A percentile compares a stretch with the other conserved stretches of the same genome.
These are phyloP conservation scores for Cystoderma amianthinum DNA, from an alignment of 768 basidiomycete species.

Conservation along the genomic window DNA sequence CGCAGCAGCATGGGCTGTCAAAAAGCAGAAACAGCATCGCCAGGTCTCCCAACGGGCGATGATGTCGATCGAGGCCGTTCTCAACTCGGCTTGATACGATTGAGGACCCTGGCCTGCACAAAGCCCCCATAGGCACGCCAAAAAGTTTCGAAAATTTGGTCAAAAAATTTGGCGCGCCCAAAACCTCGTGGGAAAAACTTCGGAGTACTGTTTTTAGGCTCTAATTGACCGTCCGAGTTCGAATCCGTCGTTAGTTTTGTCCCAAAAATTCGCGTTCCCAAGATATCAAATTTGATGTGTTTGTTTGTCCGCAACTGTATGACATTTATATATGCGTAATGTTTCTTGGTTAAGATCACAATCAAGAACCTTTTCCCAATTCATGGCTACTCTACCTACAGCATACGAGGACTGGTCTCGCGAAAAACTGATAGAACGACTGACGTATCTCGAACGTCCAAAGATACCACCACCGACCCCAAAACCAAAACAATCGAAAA, in stretches of 20 bases:
- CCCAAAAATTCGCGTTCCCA: neutral
- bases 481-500: conserved; percentile 12
- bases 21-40: conserved; percentile 23
- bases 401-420: conserved; percentile 52
- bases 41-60: conserved; percentile 9
- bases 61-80: conserved; percentile 3
- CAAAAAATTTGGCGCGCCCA: neutral
- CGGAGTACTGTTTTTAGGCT: neutral
- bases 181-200: neutral
- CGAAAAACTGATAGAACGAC: conserved; percentile 54
- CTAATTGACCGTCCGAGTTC: too few species aligned
- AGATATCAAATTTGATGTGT: neutral
- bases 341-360: too few species aligned
- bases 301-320: neutral
- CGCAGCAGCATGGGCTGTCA: conserved; percentile 29
- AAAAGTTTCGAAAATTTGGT: neutral
- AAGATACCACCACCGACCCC: conserved; percentile 16
- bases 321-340: neutral
- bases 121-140: neutral
- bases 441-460: conserved; percentile 39
- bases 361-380: neutral
- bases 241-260: neutral
- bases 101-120: neutral
- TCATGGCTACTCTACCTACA: neutral
- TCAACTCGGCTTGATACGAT: conserved; percentile 5